Evolutionary conservation across 768 basidiomycete species (phyloP), one percentile per base, ranked within the genome.

Genomic region (Aureoboletus auriporus): DNA sequence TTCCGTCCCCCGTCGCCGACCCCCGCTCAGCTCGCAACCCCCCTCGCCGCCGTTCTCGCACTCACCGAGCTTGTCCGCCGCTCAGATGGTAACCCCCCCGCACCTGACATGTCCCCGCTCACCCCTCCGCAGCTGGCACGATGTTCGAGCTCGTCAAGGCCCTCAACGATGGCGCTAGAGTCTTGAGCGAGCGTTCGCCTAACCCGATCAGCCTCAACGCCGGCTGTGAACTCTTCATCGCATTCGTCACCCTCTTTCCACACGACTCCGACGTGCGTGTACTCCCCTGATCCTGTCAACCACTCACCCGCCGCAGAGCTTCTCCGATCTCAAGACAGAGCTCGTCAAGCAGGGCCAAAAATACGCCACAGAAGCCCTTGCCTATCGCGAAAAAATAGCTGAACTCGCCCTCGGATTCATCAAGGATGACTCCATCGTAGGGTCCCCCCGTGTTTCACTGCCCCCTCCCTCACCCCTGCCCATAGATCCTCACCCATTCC

Each of bases 401-500:
- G 79, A 86, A 52, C 76, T 93, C 17, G 83, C 86, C n/a, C 79
- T 92, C 41, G 85, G 84, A 39, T 98, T 98, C 73, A 90, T 98
- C 64, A 87, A 89, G 64, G 96, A 99, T 61, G 93, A 91, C 65
- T 92, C 89, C 8, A 89, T 92, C 62, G 91, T 86, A 64, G 77
- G 66, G 37, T 61, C 55, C 50, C 50, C 44, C 44, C 52, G 49
- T 55, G 54, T 48, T 52, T 59, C 43, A 35, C 47, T 46, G 40
- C 52, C 14, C 26, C 27, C 30, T 44, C 45, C 43, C 44, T 56
- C 53, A 67, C 51, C 26, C 40, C 28, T 10, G 31, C 47, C 47
- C 11, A 50, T 64, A 97, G 91, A 93, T 99, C 63, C 79, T 99
- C 49, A 97, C 93, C 3, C 96, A 99, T 69, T 93, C 92, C 30